phyloP scores from a whole-genome alignment of 192 early-diverging fungal species.

The Backusella australiensis region DNA sequence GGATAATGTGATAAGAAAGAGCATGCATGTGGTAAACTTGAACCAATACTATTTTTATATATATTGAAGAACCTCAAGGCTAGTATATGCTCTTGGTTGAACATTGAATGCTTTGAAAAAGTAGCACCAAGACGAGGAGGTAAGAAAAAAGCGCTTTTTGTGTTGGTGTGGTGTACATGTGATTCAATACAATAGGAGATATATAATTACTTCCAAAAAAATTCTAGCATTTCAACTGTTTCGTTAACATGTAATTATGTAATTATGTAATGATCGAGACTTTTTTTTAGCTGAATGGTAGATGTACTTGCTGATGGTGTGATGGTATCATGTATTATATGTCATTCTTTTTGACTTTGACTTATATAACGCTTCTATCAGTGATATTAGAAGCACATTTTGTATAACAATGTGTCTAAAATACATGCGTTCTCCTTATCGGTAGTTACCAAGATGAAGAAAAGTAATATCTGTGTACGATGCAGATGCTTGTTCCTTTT shows the following conservation, averaged over 20 bases:
- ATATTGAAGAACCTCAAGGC: neutral
- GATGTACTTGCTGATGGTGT: neutral
- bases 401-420: neutral
- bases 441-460: neutral
- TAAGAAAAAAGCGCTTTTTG: neutral
- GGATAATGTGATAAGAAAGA: neutral
- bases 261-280: neutral
- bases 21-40: neutral
- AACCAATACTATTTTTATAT: neutral
- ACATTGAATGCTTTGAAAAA: neutral
- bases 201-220: neutral
- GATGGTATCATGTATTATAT: neutral
- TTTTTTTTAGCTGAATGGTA: neutral
- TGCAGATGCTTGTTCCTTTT: neutral
- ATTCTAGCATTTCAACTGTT: neutral
- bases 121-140: neutral
- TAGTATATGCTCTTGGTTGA: neutral
- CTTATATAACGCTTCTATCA: neutral
- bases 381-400: neutral
- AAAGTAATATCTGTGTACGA: neutral
- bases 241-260: neutral
- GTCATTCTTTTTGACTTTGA: too few species aligned
- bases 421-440: neutral
- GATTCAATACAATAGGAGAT: neutral
- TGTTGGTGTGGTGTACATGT: neutral